Evolutionary conservation across 805 yeast species (phyloP).

Genomic region (Kuraishia ogatae): DNA sequence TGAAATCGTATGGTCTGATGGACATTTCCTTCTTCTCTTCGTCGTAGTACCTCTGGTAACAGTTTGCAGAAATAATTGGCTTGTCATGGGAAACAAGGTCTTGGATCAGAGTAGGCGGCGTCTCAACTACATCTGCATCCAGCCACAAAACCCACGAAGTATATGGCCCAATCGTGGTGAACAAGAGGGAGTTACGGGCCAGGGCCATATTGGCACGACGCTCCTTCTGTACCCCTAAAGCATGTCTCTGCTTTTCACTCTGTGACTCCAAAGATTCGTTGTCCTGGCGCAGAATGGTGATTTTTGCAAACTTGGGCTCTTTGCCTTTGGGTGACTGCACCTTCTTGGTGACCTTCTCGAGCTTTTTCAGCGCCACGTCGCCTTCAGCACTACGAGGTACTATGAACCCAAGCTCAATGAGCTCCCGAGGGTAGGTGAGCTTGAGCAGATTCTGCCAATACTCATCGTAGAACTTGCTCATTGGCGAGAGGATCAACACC

Average conservation of each 20-base stretch:
- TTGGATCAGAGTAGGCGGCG: slow-evolving; percentile 76
- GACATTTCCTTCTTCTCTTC: slow-evolving; percentile 41
- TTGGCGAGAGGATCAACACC: slow-evolving; percentile 81
- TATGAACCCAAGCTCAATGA: slow-evolving; percentile 85
- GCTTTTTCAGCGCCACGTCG: slow-evolving; percentile 59
- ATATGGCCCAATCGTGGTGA: slow-evolving; percentile 81
- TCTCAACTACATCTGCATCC: slow-evolving; percentile 89
- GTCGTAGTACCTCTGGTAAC: slow-evolving; percentile 75
- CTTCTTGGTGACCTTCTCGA: slow-evolving; percentile 69
- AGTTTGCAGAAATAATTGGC: slow-evolving; percentile 87
- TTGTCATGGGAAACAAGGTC: slow-evolving; percentile 81
- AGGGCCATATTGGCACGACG: slow-evolving; percentile 88
- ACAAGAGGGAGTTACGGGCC: slow-evolving; percentile 85
- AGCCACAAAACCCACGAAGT: slow-evolving; percentile 96
- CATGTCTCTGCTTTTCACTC: slow-evolving; percentile 85
- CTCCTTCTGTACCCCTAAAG: slow-evolving; percentile 75
- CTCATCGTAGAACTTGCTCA: slow-evolving; percentile 74
- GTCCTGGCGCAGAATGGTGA: slow-evolving; percentile 89
- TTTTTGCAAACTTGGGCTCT: slow-evolving; percentile 64
- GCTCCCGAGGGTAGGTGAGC: slow-evolving; percentile 74
- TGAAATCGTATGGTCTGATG: slow-evolving; percentile 88
- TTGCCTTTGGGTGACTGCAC: slow-evolving; percentile 53
- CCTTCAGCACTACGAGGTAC: slow-evolving; percentile 81
- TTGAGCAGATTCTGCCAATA: slow-evolving; percentile 82
- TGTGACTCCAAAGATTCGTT: slow-evolving; percentile 68